Base-by-base conservation (phyloP, 331 rosid genomes). In the Malus hybrid region DNA sequence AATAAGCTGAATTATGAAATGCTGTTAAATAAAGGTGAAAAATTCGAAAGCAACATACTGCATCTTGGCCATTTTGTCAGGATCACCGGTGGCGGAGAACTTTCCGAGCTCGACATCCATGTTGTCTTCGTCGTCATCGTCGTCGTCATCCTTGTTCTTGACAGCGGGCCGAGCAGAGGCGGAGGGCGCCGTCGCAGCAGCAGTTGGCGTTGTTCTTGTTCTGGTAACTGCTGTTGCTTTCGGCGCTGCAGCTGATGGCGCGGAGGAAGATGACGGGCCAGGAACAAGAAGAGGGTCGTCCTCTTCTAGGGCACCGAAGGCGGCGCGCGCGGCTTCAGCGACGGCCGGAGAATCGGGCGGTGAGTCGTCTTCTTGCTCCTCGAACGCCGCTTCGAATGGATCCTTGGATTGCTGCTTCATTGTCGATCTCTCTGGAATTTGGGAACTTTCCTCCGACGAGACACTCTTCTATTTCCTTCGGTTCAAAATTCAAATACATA, bases 341-440 rank as follows among this genome's bases (percentile, higher is more conserved):
- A 36, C 46, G 12, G 46, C 61, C 5, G 82, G 80, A 30, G 86
- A 82, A 14, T 65, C 74, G 79, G 85, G 79, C 50, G 83, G 82
- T 1, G 85, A 82, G 46, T 39, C 46, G 33, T 84, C 84, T n/a
- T 82, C 84, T 56, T 83, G 80, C 78, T 83, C 87, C 77, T 76
- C 90, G 30, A 86, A 84, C 26, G 90, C 90, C 6, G 88, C 90
- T 77, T 87, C 90, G 39, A 87, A 87, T 19, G 90, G 90, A 61
- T 87, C 90, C 77, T 84, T 87, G 36, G 90, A 87, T 77, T 60
- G 83, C 82, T 77, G 87, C 81, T 77, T 86, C 84, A 62, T 71
- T 65, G 52, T 24, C 29, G 11, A 16, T 66, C 46, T 22, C 63
- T 52, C 48, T 58, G 29, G 20, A 65, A 65, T 9, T 34, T 16